Evolutionary conservation across 768 basidiomycete species (phyloP), one percentile per base, ranked within the genome.

Genomic region (Pisolithus microcarpus): DNA sequence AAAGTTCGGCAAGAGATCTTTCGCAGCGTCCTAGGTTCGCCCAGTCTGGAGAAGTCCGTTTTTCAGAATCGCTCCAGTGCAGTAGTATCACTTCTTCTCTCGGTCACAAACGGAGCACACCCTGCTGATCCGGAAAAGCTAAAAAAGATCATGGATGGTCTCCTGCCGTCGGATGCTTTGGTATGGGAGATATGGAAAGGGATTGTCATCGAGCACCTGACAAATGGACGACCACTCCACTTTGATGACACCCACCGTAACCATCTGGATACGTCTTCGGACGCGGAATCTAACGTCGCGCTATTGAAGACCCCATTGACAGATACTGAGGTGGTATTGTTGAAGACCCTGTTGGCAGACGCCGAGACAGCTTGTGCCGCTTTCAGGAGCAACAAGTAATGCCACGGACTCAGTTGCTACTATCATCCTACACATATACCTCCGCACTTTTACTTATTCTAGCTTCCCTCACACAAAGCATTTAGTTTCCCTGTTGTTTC

Each of bases 51-150:
- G 18, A 54, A 55, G 38, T 55, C 42, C 31, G 46, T 40, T 21
- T 46, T 54, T 38, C 53, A 45, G 23, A 55, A 53, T 16, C 46
- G 53, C 31, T 38, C 53, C 16, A 40, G 53, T 19, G 54, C 54
- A 45, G 53, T 46, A 3, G 46, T 55, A 23, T 55, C 48, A 8
- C 46, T 54, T 36, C 30, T 55, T 4, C 46, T 55, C 54, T 55
- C 52, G 18, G 34, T 13, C 34, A 15, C 4, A 13, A 4, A 34
- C 13, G 4, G 13, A 5, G 13, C 2, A 7, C 18, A 5, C 15
- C 18, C 39, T 19, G n/a, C 8, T 13, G 7, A 40, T 23, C 6
- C 18, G 23, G 23, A 13, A 15, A 34, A 13, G 13, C 5, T 13
- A 11, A 34, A 34, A 15, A 34, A 34, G 34, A 34, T 34, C 5